Evolutionary conservation across 1,139 yeast genomes (phyloP).

Genomic region (Scheffersomyces titani): DNA sequence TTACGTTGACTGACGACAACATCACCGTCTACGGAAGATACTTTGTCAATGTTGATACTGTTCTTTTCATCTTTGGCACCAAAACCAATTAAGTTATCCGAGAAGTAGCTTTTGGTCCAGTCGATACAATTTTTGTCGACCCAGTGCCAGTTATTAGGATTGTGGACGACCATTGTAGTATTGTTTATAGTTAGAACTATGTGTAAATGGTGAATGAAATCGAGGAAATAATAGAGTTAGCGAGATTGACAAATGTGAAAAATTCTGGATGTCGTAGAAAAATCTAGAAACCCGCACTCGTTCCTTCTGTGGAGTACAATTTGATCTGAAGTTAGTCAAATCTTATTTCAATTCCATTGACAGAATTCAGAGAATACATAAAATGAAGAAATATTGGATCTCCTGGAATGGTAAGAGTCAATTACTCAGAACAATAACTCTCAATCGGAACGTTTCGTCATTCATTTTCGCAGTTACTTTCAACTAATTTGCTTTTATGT

Average conservation of each 20-base stretch:
- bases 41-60: constrained; percentile 46
- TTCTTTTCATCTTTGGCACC: constrained; percentile 35
- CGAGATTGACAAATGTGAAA: background rate
- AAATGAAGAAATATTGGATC: too few species aligned
- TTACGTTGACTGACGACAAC: constrained; percentile 96
- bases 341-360: too few species aligned
- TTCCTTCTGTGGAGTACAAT: background rate
- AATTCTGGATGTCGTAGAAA: background rate
- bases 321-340: background rate
- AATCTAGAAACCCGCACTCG: background rate
- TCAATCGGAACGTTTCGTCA: too few species aligned
- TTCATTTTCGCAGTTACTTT: too few species aligned
- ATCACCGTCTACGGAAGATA: constrained; percentile 86
- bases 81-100: constrained; percentile 55
- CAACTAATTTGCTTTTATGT: too few species aligned
- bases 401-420: too few species aligned
- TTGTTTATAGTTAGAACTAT: background rate
- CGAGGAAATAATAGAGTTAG: background rate
- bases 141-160: constrained; percentile 84
- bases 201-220: background rate
- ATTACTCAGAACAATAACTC: too few species aligned
- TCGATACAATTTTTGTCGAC: constrained; percentile 94
- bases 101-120: constrained; percentile 84
- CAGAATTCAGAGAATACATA: too few species aligned
- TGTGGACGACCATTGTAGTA: constrained; percentile 45